Evolutionary conservation across 495 filamentous ascomycete genomes (phyloP), one percentile per base, ranked within the genome.

Genomic region (Tuber aestivum): DNA sequence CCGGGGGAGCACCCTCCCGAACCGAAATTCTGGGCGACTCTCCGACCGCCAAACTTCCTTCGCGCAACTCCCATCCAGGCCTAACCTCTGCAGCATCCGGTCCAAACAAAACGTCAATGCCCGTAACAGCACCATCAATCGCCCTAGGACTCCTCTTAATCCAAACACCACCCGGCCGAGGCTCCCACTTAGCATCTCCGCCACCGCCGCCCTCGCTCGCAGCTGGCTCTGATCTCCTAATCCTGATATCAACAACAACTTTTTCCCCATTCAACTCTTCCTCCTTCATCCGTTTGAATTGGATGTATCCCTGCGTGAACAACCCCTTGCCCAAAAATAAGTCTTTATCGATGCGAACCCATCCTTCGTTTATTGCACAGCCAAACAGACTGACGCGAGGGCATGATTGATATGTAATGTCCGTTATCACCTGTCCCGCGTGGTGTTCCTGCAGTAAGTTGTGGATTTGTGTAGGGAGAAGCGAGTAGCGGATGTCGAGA

Each of bases 311-410:
- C 82, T 88, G 91, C 56, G 89, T 90, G 69, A 93, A 85, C 88
- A 91, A 93, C 71, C 88, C 87, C 65, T 87, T 87, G 75, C 87
- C 88, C 27, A 99, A 87, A 83, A 94, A 95, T 1, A 99, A 88
- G 82, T 99, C 94, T 85, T 98, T 99, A 74, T 97, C 92, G 76
- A 98, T 86, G 72, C 92, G 90, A 76, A 92, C 88, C 95, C 95
- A 99, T 48, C 81, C 81, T 35, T 77, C 81, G 68, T 88, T 85
- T n/a, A 89, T 83, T 77, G 89, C 90, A 87, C 95, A 98, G 72
- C 86, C 90, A 4, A 90, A 91, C 73, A 97, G 90, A 83, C 94
- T 94, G 75, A 95, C 72, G 20, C 86, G 85, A 6, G 90, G 92
- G 85, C 96, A 98, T 70, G 87, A 90, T 10, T 87, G 88, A 75